Percentiles rank a stretch among this genome's conserved stretches.
These are phyloP conservation scores for Phragmites australis DNA, from an alignment of 176 grass and related monocot genomes.

Conservation along the genomic window DNA sequence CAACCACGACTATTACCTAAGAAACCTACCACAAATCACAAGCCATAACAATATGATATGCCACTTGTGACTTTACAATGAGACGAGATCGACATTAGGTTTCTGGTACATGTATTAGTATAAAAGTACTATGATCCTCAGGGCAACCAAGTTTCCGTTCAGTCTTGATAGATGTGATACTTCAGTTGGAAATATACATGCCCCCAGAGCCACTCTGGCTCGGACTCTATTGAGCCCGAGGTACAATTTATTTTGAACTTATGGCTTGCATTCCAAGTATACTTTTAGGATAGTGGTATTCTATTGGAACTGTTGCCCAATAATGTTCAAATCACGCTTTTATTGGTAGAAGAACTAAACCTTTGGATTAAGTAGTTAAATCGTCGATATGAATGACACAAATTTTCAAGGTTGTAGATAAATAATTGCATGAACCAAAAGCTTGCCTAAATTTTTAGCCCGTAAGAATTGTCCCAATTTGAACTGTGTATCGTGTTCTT, in stretches of 20 bases:
- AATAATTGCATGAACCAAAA: slow-evolving; percentile 2
- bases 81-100: slow-evolving; percentile 9
- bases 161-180: not conserved
- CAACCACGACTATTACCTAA: too few relatives aligned
- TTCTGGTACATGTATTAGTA: slow-evolving; percentile 2
- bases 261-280: slow-evolving; percentile 3
- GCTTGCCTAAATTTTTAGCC: not conserved
- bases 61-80: slow-evolving; percentile 17
- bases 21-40: too few relatives aligned
- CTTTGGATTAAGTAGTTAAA: not conserved
- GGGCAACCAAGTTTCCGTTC: not conserved
- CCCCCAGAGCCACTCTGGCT: not conserved
- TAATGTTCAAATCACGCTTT: slow-evolving; percentile 15
- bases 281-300: not conserved
- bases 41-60: not conserved
- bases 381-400: not conserved
- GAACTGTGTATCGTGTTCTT: not conserved
- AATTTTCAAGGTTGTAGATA: not conserved
- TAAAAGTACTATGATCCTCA: slow-evolving; percentile 30
- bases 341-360: slow-evolving; percentile 2
- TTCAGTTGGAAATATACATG: slow-evolving; percentile 2
- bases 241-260: slow-evolving; percentile 17
- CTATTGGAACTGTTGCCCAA: not conserved
- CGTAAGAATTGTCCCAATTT: not conserved
- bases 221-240: slow-evolving; percentile 5